These are phyloP conservation scores for Monosporozyma siamensis DNA, from an alignment of 805 yeast species.

Conservation along the genomic window DNA sequence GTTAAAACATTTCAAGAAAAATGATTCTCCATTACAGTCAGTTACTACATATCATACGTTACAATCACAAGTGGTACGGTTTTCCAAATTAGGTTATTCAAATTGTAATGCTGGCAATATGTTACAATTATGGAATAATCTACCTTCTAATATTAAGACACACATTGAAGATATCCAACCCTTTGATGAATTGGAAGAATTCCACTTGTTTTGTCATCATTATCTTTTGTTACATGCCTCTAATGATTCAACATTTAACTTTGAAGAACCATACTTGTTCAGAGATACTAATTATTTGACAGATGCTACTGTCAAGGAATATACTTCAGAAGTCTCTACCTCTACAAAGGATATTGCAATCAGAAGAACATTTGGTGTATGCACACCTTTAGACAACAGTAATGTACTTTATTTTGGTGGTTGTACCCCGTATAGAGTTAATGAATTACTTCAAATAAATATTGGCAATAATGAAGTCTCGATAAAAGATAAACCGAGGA, in stretches of 20 bases:
- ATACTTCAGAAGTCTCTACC: neutral
- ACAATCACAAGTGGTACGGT: slow-evolving; percentile 42
- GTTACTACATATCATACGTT: slow-evolving; percentile 48
- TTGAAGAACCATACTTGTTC: slow-evolving; percentile 6
- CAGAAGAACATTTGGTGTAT: slow-evolving; percentile 21
- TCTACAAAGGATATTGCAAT: slow-evolving; percentile 1
- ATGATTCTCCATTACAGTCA: slow-evolving; percentile 61
- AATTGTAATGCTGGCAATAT: slow-evolving; percentile 46
- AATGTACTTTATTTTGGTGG: slow-evolving; percentile 32
- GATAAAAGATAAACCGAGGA: slow-evolving; percentile 6
- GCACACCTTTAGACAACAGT: slow-evolving; percentile 5
- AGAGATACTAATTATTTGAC: neutral
- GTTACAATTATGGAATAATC: slow-evolving; percentile 48
- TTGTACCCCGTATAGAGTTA: slow-evolving; percentile 23
- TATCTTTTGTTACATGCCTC: slow-evolving; percentile 61
- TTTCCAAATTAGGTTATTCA: slow-evolving; percentile 37
- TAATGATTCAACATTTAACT: slow-evolving; percentile 22
- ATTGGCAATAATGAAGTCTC: neutral
- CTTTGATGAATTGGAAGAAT: slow-evolving; percentile 82
- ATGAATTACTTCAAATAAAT: slow-evolving; percentile 12
- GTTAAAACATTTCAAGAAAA: slow-evolving; percentile 59
- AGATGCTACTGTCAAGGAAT: neutral
- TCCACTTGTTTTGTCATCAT: slow-evolving; percentile 64
- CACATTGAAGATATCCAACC: slow-evolving; percentile 46
- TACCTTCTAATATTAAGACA: slow-evolving; percentile 32